phyloP scores from a whole-genome alignment of 345 rosid species.

The Eucalyptus victrix region DNA sequence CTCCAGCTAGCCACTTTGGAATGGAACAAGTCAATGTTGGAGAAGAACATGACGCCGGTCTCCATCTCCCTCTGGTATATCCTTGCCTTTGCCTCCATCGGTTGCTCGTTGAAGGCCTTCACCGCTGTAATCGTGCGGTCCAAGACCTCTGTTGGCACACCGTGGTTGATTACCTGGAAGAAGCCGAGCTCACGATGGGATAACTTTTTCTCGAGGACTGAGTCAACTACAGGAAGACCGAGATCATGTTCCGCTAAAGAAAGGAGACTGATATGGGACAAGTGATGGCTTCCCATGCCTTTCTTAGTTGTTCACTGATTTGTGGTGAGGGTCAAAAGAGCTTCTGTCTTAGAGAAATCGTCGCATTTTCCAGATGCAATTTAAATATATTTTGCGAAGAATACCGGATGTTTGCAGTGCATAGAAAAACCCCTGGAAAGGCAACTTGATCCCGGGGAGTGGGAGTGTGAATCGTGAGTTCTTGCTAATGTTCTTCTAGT shows the following conservation, averaged over 20 bases:
- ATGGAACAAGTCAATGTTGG: background rate
- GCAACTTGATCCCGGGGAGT: constrained; percentile 80
- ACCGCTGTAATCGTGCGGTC: constrained; percentile 2
- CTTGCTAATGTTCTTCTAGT: background rate
- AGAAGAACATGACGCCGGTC: constrained; percentile 12
- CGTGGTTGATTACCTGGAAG: constrained; percentile 9
- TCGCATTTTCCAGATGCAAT: constrained; percentile 48
- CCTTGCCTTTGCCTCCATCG: constrained; percentile 17
- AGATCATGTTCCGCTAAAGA: constrained; percentile 71
- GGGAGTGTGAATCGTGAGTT: constrained; percentile 95
- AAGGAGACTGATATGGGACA: constrained; percentile 82
- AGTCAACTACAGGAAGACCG: constrained; percentile 44
- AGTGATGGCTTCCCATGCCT: constrained; percentile 17
- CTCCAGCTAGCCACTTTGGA: constrained; percentile 34
- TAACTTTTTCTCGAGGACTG: constrained; percentile 33
- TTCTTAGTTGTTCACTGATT: background rate
- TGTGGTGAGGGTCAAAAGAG: background rate
- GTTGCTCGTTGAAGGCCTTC: constrained; percentile 10
- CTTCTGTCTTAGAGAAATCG: background rate
- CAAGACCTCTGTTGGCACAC: constrained; percentile 1
- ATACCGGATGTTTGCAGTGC: constrained; percentile 67
- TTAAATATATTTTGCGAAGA: constrained; percentile 69
- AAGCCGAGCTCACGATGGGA: constrained; percentile 60
- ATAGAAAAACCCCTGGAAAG: constrained; percentile 66
- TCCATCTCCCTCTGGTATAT: constrained; percentile 6